These are phyloP conservation scores for Cryptococcus sp. DNA, from an alignment of 1,284 basidiomycete genomes.

Conservation along the genomic window DNA sequence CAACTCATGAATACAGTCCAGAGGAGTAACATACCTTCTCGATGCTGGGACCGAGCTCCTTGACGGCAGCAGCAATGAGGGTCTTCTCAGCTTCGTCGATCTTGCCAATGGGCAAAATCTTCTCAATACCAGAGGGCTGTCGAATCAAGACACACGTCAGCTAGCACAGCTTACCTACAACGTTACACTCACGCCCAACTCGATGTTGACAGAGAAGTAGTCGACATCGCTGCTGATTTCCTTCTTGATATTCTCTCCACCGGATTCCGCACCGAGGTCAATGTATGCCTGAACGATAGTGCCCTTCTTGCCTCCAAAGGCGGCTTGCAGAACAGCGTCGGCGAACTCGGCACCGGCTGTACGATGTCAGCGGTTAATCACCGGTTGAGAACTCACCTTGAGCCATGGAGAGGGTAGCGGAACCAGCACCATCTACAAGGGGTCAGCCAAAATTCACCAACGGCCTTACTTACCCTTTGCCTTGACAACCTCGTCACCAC, in stretches of 20 bases:
- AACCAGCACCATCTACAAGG: constrained; percentile 72
- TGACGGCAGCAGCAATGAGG: constrained; percentile 57
- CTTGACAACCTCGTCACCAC: constrained; percentile 74
- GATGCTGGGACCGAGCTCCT: constrained; percentile 59
- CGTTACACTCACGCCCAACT: constrained; percentile 70
- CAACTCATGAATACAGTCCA: not conserved
- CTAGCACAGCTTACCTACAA: not conserved
- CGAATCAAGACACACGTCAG: constrained; percentile 4
- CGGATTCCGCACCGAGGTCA: constrained; percentile 62
- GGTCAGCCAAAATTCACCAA: constrained; percentile 34
- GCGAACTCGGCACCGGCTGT: constrained; percentile 83
- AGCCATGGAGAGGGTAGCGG: constrained; percentile 91
- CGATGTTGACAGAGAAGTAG: constrained; percentile 87
- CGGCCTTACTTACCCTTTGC: constrained; percentile 46
- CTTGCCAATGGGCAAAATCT: constrained; percentile 58
- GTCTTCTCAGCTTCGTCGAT: constrained; percentile 56
- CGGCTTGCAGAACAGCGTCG: constrained; percentile 74
- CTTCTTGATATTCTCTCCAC: constrained; percentile 52
- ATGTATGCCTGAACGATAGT: constrained; percentile 84
- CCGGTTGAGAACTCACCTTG: constrained; percentile 56
- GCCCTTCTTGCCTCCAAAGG: constrained; percentile 78
- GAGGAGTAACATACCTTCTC: constrained; percentile 50
- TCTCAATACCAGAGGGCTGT: constrained; percentile 56
- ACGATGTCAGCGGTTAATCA: not conserved
- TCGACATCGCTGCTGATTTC: constrained; percentile 60